Percentiles rank a stretch among this genome's conserved stretches.
These are phyloP conservation scores for Medicago ruthenica DNA, from an alignment of 306 rosid genomes.

Conservation along the genomic window DNA sequence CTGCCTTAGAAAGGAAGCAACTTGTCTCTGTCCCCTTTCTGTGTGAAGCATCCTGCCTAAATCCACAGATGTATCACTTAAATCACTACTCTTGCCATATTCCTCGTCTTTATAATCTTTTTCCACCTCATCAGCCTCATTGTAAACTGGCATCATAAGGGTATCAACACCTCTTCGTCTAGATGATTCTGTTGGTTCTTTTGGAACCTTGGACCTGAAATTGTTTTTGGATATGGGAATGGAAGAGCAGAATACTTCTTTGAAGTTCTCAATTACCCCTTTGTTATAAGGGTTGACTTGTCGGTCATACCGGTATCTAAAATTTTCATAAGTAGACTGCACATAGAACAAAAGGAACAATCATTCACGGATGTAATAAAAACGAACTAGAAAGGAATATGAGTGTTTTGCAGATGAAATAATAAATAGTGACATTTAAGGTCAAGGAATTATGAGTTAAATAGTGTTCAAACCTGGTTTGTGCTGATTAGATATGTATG, in stretches of 20 bases:
- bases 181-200: slow-evolving; percentile 44
- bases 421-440: slow-evolving; percentile 3
- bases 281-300: slow-evolving; percentile 62
- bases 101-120: slow-evolving; percentile 49
- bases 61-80: slow-evolving; percentile 51
- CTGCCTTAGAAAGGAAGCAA: slow-evolving; percentile 45
- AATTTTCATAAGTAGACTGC: slow-evolving; percentile 85
- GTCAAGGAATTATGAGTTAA: slow-evolving; percentile 14
- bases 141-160: slow-evolving; percentile 47
- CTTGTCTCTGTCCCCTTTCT: slow-evolving; percentile 49
- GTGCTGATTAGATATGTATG: slow-evolving; percentile 79
- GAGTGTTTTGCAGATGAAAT: slow-evolving; percentile 3
- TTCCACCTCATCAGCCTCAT: slow-evolving; percentile 44
- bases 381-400: slow-evolving; percentile 25
- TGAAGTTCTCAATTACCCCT: slow-evolving; percentile 60
- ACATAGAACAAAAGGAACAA: slow-evolving; percentile 35
- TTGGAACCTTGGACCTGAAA: slow-evolving; percentile 65
- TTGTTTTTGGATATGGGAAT: slow-evolving; percentile 71
- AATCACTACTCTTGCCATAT: slow-evolving; percentile 45
- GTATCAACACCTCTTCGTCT: slow-evolving; percentile 40
- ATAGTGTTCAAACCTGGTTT: slow-evolving; percentile 62
- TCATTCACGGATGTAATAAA: neutral
- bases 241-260: slow-evolving; percentile 60
- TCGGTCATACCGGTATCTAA: slow-evolving; percentile 67
- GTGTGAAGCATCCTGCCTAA: slow-evolving; percentile 50